Conservation (phyloP, 176 grass and related monocot species). For the Oropetium thomaeum region DNA sequence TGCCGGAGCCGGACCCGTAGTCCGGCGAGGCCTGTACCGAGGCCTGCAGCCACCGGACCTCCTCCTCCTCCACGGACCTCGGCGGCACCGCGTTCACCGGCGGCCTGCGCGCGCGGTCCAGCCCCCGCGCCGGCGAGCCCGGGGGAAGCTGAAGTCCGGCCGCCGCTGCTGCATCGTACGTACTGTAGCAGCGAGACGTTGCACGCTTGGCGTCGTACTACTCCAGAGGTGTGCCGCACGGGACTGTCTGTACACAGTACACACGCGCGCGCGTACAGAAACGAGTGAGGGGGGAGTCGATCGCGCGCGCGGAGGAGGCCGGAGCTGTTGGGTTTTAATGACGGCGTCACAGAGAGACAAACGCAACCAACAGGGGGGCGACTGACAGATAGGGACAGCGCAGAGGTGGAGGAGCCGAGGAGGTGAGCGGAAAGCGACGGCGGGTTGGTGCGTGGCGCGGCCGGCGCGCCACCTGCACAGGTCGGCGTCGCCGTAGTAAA, state of each 20-base stretch:
- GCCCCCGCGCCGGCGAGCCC: not conserved
- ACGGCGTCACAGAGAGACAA: not conserved
- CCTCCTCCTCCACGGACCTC: conserved; percentile 25
- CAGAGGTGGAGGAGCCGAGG: not conserved
- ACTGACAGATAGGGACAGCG: too few species aligned
- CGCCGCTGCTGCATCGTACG: conserved; percentile 12
- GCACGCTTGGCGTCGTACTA: too few species aligned
- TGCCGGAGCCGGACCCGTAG: conserved; percentile 17
- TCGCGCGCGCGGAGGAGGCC: not conserved
- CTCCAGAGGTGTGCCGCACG: too few species aligned
- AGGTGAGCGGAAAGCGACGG: conserved; percentile 26
- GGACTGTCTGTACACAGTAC: too few species aligned
- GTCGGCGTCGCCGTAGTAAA: not conserved
- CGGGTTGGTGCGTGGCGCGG: not conserved
- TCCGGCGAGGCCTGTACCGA: conserved; percentile 29
- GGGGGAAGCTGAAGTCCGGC: conserved; percentile 47
- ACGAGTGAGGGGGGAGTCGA: too few species aligned
- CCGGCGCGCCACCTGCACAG: too few species aligned
- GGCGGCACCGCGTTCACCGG: too few species aligned
- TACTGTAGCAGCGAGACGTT: too few species aligned
- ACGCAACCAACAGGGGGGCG: not conserved
- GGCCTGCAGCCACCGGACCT: conserved; percentile 42
- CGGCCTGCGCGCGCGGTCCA: too few species aligned
- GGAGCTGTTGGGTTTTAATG: not conserved
- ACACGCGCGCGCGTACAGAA: not conserved